These are phyloP conservation scores for Podospora conica DNA, from an alignment of 495 filamentous ascomycete genomes.

Conservation along the genomic window DNA sequence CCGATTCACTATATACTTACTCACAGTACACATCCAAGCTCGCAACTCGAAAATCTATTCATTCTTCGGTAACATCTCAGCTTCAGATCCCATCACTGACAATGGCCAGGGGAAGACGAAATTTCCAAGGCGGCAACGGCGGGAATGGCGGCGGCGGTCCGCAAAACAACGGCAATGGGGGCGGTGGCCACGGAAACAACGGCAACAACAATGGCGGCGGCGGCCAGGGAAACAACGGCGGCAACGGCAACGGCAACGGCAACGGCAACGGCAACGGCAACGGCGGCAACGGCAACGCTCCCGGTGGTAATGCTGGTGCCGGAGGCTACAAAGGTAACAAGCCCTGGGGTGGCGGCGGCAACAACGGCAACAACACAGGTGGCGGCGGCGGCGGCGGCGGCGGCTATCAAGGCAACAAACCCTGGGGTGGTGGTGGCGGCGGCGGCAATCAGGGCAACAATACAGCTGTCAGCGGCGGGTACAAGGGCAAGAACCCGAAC, in stretches of 20 bases:
- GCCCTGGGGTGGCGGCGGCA: neutral
- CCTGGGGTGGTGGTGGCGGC: neutral
- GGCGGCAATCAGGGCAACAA: neutral
- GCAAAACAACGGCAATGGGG: neutral
- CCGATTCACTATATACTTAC: neutral
- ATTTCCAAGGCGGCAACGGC: neutral
- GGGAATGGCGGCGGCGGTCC: neutral
- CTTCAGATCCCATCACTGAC: neutral
- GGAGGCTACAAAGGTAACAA: neutral
- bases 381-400: too few species aligned
- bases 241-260: neutral
- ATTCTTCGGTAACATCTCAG: neutral
- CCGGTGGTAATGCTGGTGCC: neutral
- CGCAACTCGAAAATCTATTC: neutral
- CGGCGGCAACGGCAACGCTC: neutral
- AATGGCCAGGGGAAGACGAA: neutral
- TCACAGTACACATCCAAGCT: neutral
- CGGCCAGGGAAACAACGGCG: neutral
- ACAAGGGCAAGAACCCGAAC: neutral
- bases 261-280: neutral
- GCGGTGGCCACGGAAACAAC: neutral
- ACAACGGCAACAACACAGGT: neutral
- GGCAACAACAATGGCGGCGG: neutral
- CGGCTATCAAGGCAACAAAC: neutral
- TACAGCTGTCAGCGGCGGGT: neutral